Evolutionary conservation across 495 filamentous ascomycete genomes (phyloP).

Genomic region (Penicillium coprophilum): DNA sequence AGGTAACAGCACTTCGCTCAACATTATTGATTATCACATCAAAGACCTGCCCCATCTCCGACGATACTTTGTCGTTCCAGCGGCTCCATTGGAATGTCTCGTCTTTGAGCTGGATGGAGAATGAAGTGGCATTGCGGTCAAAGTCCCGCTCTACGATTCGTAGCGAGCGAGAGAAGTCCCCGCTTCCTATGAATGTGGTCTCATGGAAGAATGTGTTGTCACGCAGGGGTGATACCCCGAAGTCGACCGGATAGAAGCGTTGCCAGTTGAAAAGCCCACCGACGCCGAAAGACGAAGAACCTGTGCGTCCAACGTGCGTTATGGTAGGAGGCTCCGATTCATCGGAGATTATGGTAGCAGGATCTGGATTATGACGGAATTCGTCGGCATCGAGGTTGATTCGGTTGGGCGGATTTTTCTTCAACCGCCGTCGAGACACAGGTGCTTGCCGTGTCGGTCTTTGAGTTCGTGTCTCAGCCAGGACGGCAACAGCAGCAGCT

Average conservation of each 20-base stretch:
- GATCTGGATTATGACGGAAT: slow-evolving; percentile 22
- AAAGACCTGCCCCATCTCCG: slow-evolving; percentile 61
- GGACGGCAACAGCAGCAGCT: not conserved
- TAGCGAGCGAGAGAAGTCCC: slow-evolving; percentile 57
- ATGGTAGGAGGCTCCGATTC: slow-evolving; percentile 14
- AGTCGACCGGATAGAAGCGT: slow-evolving; percentile 67
- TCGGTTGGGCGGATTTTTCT: slow-evolving; percentile 51
- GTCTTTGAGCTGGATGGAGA: slow-evolving; percentile 47
- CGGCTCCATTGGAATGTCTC: slow-evolving; percentile 59
- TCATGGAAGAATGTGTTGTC: slow-evolving; percentile 73
- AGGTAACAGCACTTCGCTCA: slow-evolving; percentile 15
- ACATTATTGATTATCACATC: slow-evolving; percentile 48
- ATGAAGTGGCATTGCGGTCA: slow-evolving; percentile 32
- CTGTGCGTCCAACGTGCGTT: not conserved
- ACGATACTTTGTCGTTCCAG: slow-evolving; percentile 70
- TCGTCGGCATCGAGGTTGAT: slow-evolving; percentile 44
- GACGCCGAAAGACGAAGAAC: slow-evolving; percentile 11
- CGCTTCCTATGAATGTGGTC: slow-evolving; percentile 73
- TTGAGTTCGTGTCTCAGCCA: not conserved
- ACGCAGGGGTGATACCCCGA: slow-evolving; percentile 67
- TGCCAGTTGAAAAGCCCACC: slow-evolving; percentile 52
- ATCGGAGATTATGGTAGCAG: slow-evolving; percentile 15
- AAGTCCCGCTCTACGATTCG: slow-evolving; percentile 33
- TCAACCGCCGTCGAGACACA: slow-evolving; percentile 35
- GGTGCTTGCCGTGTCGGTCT: slow-evolving; percentile 1